These are phyloP conservation scores for Rhodotorula babjevae DNA, from an alignment of 768 basidiomycete genomes.

Conservation along the genomic window DNA sequence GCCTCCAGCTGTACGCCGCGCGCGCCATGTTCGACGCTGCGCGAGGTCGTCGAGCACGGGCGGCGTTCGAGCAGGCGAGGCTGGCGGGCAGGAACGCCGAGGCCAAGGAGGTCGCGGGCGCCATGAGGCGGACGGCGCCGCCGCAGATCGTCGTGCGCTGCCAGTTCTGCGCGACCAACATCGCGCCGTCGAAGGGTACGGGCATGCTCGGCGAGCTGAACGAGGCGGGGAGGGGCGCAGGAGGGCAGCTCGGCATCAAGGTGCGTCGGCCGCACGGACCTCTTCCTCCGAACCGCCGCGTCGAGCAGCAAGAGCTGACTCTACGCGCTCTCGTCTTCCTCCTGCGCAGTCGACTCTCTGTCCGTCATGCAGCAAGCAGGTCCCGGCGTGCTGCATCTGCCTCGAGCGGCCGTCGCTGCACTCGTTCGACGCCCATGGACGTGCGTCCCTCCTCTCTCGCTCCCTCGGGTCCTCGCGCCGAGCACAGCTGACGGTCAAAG, in stretches of 20 bases:
- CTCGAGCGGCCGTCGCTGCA: slow-evolving; percentile 24
- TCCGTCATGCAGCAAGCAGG: slow-evolving; percentile 35
- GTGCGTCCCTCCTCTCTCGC: slow-evolving; percentile 3
- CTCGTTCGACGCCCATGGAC: slow-evolving; percentile 26
- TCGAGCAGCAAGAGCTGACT: background rate
- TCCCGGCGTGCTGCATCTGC: slow-evolving; percentile 36
- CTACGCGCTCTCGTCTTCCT: too few species aligned
- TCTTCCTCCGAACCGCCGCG: too few species aligned
- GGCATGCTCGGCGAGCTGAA: background rate
- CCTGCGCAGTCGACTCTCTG: slow-evolving; percentile 23
- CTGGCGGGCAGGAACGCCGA: slow-evolving; percentile 25
- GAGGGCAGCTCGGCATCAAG: background rate
- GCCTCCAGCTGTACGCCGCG: slow-evolving; percentile 22
- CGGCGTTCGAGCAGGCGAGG: slow-evolving; percentile 30
- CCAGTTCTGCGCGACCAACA: slow-evolving; percentile 28
- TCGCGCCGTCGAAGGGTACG: slow-evolving; percentile 2
- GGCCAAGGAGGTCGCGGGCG: slow-evolving; percentile 27
- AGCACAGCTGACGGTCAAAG: background rate
- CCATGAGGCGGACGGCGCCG: slow-evolving; percentile 22
- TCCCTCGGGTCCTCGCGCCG: too few species aligned
- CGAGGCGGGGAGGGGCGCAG: background rate
- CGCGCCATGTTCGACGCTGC: slow-evolving; percentile 32
- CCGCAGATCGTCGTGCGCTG: slow-evolving; percentile 29
- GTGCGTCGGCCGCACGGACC: background rate
- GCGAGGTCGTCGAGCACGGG: slow-evolving; percentile 14